phyloP scores from a whole-genome alignment of 139 green algal species.

The Edaphochlamys debaryana region DNA sequence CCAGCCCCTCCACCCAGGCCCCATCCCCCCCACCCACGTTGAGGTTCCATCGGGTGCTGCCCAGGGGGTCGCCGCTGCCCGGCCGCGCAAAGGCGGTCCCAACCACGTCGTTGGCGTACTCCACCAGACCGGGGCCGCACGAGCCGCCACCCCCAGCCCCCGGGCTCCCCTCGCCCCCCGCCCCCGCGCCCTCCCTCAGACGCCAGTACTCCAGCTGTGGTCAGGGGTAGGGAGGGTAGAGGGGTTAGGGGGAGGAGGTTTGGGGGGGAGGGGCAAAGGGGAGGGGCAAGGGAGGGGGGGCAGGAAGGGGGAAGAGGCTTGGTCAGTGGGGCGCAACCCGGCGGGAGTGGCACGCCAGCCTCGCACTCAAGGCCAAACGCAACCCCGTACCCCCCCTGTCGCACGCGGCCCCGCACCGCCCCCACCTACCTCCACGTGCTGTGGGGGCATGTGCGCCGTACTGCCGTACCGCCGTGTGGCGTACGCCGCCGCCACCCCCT shows the following conservation, averaged over 20 bases:
- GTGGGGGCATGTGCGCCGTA: conserved; percentile 42
- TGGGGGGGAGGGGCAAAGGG: too few species aligned
- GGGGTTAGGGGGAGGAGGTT: too few species aligned
- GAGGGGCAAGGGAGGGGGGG: too few species aligned
- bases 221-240: too few species aligned
- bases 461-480: conserved; percentile 36
- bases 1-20: too few species aligned
- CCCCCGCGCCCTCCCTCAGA: conserved; percentile 13
- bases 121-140: conserved; percentile 25
- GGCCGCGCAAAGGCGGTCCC: conserved; percentile 70
- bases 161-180: neutral
- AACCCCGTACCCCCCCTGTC: neutral
- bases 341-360: too few species aligned
- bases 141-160: neutral
- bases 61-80: conserved; percentile 57
- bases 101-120: conserved; percentile 85
- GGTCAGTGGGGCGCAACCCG: too few species aligned
- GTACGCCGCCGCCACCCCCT: conserved; percentile 53
- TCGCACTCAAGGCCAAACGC: neutral
- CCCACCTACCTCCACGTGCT: conserved; percentile 48
- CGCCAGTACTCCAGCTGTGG: conserved; percentile 74
- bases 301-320: too few species aligned
- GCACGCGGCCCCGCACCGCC: neutral
- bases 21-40: conserved; percentile 44
- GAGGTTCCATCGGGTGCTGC: conserved; percentile 71